Base-by-base conservation (phyloP, 305 asterid genomes). In the Fraxinus floribunda region DNA sequence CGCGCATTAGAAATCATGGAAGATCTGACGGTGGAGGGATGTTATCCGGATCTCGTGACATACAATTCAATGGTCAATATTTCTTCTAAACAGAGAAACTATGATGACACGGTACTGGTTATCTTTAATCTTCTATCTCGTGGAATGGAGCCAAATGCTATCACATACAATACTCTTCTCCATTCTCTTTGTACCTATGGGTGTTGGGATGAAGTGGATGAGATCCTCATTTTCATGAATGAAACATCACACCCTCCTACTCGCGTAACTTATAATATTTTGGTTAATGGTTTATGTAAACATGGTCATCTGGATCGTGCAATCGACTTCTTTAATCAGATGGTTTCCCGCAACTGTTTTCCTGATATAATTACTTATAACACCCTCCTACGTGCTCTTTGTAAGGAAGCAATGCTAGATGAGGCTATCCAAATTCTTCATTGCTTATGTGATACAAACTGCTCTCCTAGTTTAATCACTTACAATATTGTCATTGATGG, bases 341-440 rank as follows among this genome's bases (percentile, higher is more conserved):
- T 95, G 98, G 90, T 94, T 81, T 80, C 68, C 11, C 80, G 76
- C 2, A 86, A 80, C n/a, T 89, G 87, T 80, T 84, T 82, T 75
- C 98, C 98, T 0, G 95, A 95, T 70, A 90, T 95, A 77, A 86
- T 94, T 78, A 95, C 99, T 6, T 93, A 91, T 81, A 95, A 95
- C 91, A 93, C 97, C 64, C 93, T 95, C 18, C 76, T 94, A 7
- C 91, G 95, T 66, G 92, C 94, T 62, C 90, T 95, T 64, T 91
- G 91, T 77, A 89, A 85, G 85, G 95, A 92, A 88, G 88, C 76
- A 15, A 85, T 93, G 94, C 35, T 91, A 57, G 95, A 94, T 10
- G 96, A 91, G 86, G 94, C 90, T 24, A 57, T 92, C 76, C 90
- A 90, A 88, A 83, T 92, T 85, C 89, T 94, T 80, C 83, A 79